Percentiles rank a stretch among this genome's conserved stretches.
Conservation (phyloP, 768 basidiomycete species). For the Tremella fuciformis region DNA sequence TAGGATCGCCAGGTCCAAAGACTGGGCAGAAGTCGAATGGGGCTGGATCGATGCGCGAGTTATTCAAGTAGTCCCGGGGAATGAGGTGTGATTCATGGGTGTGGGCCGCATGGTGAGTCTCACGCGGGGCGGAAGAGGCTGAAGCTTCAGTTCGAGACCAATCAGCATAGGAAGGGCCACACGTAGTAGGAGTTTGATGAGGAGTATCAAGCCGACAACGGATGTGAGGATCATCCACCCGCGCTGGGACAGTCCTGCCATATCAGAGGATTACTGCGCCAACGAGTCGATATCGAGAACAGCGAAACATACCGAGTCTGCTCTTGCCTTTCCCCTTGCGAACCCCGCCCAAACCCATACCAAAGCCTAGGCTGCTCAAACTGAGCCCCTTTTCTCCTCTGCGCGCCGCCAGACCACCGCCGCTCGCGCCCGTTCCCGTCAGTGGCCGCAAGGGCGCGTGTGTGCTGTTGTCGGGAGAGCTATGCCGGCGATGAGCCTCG, state of each 20-base stretch:
- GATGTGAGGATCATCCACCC: slow-evolving; percentile 36
- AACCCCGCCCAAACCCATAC: slow-evolving; percentile 13
- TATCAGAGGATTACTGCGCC: slow-evolving; percentile 10
- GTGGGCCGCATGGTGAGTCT: slow-evolving; percentile 9
- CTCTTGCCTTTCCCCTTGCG: slow-evolving; percentile 11
- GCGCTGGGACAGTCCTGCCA: slow-evolving; percentile 32
- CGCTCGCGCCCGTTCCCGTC: background rate
- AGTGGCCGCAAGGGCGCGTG: background rate
- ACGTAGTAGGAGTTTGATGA: slow-evolving; percentile 37
- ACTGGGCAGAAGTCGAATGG: slow-evolving; percentile 92
- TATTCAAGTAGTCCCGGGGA: slow-evolving; percentile 80
- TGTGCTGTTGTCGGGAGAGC: background rate
- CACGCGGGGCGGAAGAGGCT: slow-evolving; percentile 4
- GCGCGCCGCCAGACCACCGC: slow-evolving; percentile 16
- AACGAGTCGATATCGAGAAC: background rate
- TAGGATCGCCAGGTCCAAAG: slow-evolving; percentile 74
- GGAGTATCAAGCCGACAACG: slow-evolving; percentile 26
- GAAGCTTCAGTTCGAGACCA: background rate
- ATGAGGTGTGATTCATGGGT: slow-evolving; percentile 37
- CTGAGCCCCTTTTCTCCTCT: slow-evolving; percentile 15
- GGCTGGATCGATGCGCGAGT: slow-evolving; percentile 54
- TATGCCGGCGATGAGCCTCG: background rate
- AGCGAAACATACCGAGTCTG: slow-evolving; percentile 1
- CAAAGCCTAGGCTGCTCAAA: background rate
- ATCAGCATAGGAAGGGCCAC: slow-evolving; percentile 7